phyloP scores from a whole-genome alignment of 768 basidiomycete species.

The Daedaleopsis nitida region DNA sequence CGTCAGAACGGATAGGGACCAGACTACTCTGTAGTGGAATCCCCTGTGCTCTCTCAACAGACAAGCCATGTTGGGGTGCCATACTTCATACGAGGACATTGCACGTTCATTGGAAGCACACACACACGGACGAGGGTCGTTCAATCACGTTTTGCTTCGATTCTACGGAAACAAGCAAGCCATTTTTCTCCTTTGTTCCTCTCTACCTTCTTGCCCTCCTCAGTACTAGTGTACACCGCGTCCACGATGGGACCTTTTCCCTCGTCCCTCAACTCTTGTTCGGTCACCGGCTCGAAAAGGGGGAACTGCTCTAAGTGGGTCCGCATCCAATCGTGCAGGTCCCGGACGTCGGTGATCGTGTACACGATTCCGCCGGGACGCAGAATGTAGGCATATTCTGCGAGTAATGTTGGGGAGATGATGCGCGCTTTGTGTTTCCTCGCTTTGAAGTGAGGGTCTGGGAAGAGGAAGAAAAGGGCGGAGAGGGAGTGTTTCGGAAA shows the following conservation, averaged over 20 bases:
- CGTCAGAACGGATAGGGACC: no score
- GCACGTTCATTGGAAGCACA: neutral
- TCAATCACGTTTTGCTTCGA: constrained; percentile 33
- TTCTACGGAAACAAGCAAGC: constrained; percentile 86
- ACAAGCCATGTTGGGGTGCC: no score
- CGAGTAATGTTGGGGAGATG: constrained; percentile 94
- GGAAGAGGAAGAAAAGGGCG: constrained; percentile 96
- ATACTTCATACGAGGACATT: no score
- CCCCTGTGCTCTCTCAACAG: no score
- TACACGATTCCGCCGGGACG: constrained; percentile 94
- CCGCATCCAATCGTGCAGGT: constrained; percentile 95
- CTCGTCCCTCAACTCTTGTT: constrained; percentile 71
- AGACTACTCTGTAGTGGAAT: no score
- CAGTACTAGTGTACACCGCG: constrained; percentile 82
- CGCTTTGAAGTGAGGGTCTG: constrained; percentile 97
- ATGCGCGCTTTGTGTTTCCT: constrained; percentile 99
- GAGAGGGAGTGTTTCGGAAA: constrained; percentile 89
- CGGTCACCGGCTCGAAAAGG: constrained; percentile 78
- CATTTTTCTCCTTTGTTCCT: constrained; percentile 90
- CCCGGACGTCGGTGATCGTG: constrained; percentile 95
- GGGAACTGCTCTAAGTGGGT: constrained; percentile 86
- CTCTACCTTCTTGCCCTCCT: constrained; percentile 97
- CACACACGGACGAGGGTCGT: neutral
- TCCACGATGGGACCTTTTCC: constrained; percentile 81
- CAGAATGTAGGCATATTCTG: constrained; percentile 95